phyloP scores from a whole-genome alignment of 805 yeast genomes.

The Starmerella scarabaei region DNA sequence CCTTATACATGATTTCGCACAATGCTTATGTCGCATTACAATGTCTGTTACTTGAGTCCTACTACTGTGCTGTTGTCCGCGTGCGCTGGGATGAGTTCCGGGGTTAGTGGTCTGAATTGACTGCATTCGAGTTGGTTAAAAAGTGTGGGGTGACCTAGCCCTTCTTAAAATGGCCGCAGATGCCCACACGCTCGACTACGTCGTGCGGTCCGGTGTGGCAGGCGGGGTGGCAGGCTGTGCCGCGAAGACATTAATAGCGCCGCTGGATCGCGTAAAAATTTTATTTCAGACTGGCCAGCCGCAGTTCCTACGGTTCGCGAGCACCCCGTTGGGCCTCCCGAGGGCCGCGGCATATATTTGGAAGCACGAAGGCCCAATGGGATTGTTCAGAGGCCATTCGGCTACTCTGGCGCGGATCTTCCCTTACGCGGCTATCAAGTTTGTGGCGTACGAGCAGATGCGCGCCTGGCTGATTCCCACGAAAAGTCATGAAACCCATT shows the following conservation, averaged over 20 bases:
- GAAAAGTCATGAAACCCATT: conserved; percentile 61
- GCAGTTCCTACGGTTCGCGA: conserved; percentile 65
- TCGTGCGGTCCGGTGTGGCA: conserved; percentile 72
- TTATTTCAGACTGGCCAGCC: conserved; percentile 92
- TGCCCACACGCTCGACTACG: conserved; percentile 64
- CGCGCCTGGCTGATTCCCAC: conserved; percentile 66
- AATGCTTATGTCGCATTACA: too few relatives aligned
- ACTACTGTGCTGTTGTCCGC: too few relatives aligned
- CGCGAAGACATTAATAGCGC: conserved; percentile 93
- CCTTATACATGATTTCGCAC: too few relatives aligned
- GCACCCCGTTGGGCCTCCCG: conserved; percentile 63
- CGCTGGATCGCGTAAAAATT: conserved; percentile 87
- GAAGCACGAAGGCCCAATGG: conserved; percentile 55
- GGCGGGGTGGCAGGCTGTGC: conserved; percentile 94
- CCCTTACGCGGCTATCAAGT: conserved; percentile 95
- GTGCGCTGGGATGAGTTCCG: too few relatives aligned
- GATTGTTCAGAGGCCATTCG: conserved; percentile 90
- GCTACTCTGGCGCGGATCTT: conserved; percentile 83
- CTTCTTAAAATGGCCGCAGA: too few relatives aligned
- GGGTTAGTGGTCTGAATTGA: too few relatives aligned
- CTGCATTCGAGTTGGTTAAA: too few relatives aligned
- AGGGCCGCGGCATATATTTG: conserved; percentile 60
- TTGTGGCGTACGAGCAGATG: conserved; percentile 90
- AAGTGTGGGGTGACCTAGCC: too few relatives aligned
- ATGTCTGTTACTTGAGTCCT: too few relatives aligned